phyloP scores from a whole-genome alignment of 2,329 filamentous ascomycete genomes.

The Apiospora sp. region DNA sequence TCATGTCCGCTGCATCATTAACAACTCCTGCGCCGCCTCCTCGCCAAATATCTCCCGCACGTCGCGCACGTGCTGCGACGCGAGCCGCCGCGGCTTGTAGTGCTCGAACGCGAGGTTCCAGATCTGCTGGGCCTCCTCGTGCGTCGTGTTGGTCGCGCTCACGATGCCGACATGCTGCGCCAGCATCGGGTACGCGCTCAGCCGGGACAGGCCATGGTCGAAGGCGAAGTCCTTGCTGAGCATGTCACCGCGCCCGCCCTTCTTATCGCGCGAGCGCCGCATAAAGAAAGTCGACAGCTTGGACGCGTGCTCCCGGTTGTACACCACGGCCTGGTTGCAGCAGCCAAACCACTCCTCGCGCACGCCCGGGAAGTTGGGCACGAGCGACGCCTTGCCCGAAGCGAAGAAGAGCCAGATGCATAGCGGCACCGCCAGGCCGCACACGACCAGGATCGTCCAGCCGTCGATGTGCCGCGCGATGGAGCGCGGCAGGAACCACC shows the following conservation, averaged over 20 bases:
- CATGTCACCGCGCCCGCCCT: slow-evolving; percentile 41
- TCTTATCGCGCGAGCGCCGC: slow-evolving; percentile 30
- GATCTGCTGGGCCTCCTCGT: slow-evolving; percentile 40
- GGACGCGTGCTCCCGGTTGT: slow-evolving; percentile 38
- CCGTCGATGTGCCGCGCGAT: slow-evolving; percentile 37
- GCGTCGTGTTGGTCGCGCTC: slow-evolving; percentile 41
- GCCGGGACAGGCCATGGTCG: slow-evolving; percentile 39
- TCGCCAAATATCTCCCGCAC: slow-evolving; percentile 38
- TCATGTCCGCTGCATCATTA: neutral
- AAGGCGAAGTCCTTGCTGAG: slow-evolving; percentile 42
- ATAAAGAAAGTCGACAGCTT: slow-evolving; percentile 37
- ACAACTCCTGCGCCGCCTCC: slow-evolving; percentile 26
- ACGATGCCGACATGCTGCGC: slow-evolving; percentile 42
- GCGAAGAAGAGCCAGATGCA: slow-evolving; percentile 43
- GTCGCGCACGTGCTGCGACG: slow-evolving; percentile 34
- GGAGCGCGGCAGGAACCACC: slow-evolving; percentile 33
- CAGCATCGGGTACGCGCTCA: slow-evolving; percentile 44
- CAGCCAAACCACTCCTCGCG: slow-evolving; percentile 43
- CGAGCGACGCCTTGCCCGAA: slow-evolving; percentile 42
- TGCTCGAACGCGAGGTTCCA: slow-evolving; percentile 45
- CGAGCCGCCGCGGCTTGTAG: slow-evolving; percentile 34
- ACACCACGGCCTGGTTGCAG: slow-evolving; percentile 43
- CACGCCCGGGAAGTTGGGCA: slow-evolving; percentile 37
- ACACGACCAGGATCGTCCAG: slow-evolving; percentile 40
- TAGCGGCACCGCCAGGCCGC: slow-evolving; percentile 40